Percentiles rank a stretch among this genome's conserved stretches.
Conservation (phyloP, 75 land plant species). For the Picea glauca region DNA sequence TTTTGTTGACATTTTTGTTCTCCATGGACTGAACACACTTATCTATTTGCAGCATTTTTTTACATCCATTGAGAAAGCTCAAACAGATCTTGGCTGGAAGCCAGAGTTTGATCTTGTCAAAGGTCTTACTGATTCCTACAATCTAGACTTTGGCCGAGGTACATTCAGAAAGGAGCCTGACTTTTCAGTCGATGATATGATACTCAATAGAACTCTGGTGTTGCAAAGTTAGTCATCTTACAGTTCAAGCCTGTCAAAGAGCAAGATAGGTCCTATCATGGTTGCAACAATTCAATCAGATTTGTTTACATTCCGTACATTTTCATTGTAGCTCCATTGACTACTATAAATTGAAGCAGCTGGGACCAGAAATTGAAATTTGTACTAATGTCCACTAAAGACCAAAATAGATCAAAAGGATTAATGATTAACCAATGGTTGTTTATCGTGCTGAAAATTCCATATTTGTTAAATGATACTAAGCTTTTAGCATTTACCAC, state of each 20-base stretch:
- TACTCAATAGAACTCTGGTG: constrained; percentile 71
- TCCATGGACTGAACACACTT: not conserved
- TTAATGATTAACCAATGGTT: too few relatives aligned
- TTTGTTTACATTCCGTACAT: too few relatives aligned
- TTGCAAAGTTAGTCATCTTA: constrained; percentile 27
- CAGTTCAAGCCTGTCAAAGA: not conserved
- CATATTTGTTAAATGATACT: too few relatives aligned
- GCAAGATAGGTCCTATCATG: not conserved
- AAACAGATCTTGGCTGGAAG: constrained; percentile 68
- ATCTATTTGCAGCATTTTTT: constrained; percentile 80
- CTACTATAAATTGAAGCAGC: too few relatives aligned
- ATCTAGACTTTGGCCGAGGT: constrained; percentile 92
- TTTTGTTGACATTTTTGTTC: not conserved
- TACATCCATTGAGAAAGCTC: constrained; percentile 89
- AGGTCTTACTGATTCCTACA: constrained; percentile 91
- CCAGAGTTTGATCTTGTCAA: constrained; percentile 87
- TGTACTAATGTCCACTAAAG: too few relatives aligned
- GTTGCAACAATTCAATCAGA: not conserved
- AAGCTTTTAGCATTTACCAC: too few relatives aligned
- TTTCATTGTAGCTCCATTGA: too few relatives aligned
- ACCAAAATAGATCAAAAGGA: too few relatives aligned
- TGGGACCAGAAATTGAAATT: too few relatives aligned
- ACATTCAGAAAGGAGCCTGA: constrained; percentile 91
- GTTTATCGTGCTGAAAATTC: too few relatives aligned
- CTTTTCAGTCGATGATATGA: constrained; percentile 91